Evolutionary conservation across 2,329 filamentous ascomycete genomes (phyloP), one percentile per base, ranked within the genome.

Genomic region (Neobulgaria alba): DNA sequence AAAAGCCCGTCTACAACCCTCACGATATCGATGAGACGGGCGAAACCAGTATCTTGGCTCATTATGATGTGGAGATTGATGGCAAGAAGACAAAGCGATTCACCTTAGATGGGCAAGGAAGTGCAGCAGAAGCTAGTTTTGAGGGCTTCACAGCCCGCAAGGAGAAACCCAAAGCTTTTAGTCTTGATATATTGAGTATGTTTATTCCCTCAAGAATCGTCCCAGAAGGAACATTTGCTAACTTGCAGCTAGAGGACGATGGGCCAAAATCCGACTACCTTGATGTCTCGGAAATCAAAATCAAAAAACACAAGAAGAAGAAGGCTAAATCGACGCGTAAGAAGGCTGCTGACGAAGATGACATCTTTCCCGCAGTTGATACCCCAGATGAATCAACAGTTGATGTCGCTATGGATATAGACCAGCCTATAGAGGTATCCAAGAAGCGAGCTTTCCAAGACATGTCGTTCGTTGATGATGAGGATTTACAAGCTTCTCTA

Each of bases 21-120:
- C 82, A 86, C 46, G 79, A 82, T 42, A 68, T 81, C 23, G 81
- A 70, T 33, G 73, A 79, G 19, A 73, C 73, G 17, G 81, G 75
- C 10, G 69, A 80, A 43, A 72, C 72, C 14, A 73, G 74, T 4
- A 79, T 98, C 17, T 66, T 98, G 31, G 77, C 85, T 10, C 90
- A 98, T 53, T 98, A 98, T 57, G 92, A 96, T 54, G 92, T 96
- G 49, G 90, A 95, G 57, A 93, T 95, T 39, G 77, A 83, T 26
- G 88, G 88, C 41, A 95, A 94, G 64, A 92, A 93, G 66, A 69
- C 73, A 41, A 95, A 93, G 60, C 75, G 75, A 17, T 98, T 98
- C 55, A 95, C 85, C 0, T 68, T 98, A 12, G 86, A 94, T 60
- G 80, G 79, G 2, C 73, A 79, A 46, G 89, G 88, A 2, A 80